Conservation (phyloP, 2,329 filamentous ascomycete genomes). For the Monilinia aucupariae region DNA sequence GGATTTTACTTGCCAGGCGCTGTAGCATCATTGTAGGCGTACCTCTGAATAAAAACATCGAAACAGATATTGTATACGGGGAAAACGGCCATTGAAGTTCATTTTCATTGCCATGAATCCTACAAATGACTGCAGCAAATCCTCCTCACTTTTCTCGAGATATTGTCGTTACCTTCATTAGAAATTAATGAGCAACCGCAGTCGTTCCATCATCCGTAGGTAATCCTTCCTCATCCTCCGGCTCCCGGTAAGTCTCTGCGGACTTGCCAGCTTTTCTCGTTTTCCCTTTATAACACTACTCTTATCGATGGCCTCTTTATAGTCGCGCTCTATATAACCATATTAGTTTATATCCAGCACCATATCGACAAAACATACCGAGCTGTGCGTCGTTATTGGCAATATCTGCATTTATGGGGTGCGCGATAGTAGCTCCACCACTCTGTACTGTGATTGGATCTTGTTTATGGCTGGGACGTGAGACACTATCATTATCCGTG, state of each 20-base stretch:
- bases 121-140: neutral
- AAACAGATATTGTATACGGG: too few relatives aligned
- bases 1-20: neutral
- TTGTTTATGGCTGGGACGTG: neutral
- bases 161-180: neutral
- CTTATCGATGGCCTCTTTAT: conserved; percentile 7
- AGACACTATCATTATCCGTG: conserved; percentile 12
- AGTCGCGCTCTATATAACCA: conserved; percentile 6
- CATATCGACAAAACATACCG: neutral
- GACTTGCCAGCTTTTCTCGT: conserved; percentile 11
- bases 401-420: neutral
- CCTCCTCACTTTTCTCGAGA: neutral
- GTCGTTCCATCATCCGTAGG: conserved; percentile 21
- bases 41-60: neutral
- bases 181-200: conserved; percentile 1
- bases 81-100: neutral
- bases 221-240: conserved; percentile 31
- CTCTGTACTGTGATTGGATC: conserved; percentile 10
- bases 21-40: neutral
- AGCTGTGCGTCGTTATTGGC: neutral
- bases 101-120: neutral
- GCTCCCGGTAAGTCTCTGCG: conserved; percentile 26
- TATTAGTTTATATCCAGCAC: neutral
- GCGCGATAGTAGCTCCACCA: conserved; percentile 9
- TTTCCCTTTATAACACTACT: neutral